phyloP scores from a whole-genome alignment of 2,329 filamentous ascomycete genomes.

The Botryotinia convoluta region DNA sequence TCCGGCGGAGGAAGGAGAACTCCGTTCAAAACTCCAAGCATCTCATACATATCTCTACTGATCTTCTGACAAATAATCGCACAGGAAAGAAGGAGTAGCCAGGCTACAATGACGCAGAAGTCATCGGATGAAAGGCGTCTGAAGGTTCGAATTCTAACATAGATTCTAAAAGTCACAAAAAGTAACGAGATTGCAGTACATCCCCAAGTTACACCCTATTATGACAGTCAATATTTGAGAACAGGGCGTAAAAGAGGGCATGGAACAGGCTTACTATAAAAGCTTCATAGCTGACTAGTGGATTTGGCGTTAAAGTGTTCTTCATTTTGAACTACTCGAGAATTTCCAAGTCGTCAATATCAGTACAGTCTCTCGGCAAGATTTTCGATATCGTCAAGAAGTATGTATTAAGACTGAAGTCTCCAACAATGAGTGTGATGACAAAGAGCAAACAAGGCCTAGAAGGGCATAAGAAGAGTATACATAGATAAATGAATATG shows the following conservation, averaged over 20 bases:
- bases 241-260: not conserved
- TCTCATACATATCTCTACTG: not conserved
- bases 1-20: not conserved
- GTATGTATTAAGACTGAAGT: not conserved
- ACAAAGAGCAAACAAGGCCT: not conserved
- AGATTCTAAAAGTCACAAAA: not conserved
- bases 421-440: not conserved
- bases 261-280: not conserved
- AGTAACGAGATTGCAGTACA: not conserved
- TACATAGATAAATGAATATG: not conserved
- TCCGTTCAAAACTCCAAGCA: not conserved
- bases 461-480: not conserved
- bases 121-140: not conserved
- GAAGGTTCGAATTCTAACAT: not conserved
- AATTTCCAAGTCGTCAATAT: not conserved
- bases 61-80: not conserved
- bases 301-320: not conserved
- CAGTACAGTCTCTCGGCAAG: not conserved
- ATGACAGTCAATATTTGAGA: not conserved
- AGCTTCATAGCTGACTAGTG: not conserved
- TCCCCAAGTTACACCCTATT: not conserved
- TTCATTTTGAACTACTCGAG: not conserved
- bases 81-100: not conserved
- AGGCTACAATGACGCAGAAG: not conserved
- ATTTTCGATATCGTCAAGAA: not conserved